Conservation (phyloP, 768 basidiomycete genomes). For the Mycena capillaripes region DNA sequence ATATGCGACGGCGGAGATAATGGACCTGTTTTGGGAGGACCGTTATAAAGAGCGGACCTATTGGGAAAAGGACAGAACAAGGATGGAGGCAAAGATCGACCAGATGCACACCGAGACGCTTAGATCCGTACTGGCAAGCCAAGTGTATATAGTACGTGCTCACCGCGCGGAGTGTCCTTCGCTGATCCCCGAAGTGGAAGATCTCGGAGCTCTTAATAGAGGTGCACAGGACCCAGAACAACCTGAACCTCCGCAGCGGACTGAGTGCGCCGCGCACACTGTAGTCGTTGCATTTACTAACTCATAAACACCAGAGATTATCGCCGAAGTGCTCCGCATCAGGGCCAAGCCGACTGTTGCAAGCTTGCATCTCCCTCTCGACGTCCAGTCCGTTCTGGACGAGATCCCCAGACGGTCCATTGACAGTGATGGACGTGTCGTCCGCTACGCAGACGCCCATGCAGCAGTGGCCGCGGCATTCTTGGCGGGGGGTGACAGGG, state of each 20-base stretch:
- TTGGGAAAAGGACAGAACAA: background rate
- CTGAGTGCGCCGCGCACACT: background rate
- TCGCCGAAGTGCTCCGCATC: background rate
- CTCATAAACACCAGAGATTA: background rate
- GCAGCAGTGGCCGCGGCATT: too few relatives aligned
- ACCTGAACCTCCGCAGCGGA: background rate
- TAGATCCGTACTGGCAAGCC: background rate
- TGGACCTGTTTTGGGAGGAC: background rate
- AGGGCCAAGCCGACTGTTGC: background rate
- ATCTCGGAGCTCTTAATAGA: background rate
- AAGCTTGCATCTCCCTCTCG: too few relatives aligned
- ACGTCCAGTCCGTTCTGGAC: too few relatives aligned
- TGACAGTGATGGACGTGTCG: too few relatives aligned
- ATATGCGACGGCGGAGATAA: background rate
- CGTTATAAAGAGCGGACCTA: background rate
- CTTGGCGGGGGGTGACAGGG: too few relatives aligned
- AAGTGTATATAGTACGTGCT: background rate
- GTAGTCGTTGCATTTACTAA: background rate
- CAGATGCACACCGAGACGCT: background rate
- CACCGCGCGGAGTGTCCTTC: background rate
- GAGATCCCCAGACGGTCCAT: too few relatives aligned
- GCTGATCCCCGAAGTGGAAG: background rate
- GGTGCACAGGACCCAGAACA: background rate
- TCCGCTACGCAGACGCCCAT: too few relatives aligned
- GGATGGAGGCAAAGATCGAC: background rate